Conservation (phyloP, 768 basidiomycete species). For the Lyophyllum atratum region DNA sequence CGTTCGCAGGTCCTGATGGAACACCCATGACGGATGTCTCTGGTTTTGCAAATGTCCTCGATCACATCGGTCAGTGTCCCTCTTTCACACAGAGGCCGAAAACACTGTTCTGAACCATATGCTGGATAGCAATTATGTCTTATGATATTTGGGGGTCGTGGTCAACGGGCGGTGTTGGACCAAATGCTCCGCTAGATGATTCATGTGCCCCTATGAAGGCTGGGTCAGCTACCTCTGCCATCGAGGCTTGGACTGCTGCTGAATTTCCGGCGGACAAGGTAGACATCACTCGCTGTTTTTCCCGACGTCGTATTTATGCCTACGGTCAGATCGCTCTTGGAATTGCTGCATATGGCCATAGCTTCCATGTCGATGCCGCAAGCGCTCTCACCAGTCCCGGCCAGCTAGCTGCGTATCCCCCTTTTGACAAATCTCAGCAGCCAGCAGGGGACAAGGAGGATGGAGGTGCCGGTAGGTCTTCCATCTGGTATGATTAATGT, state of each 20-base stretch:
- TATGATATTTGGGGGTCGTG: conserved; percentile 59
- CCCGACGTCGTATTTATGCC: background rate
- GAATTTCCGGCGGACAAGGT: conserved; percentile 62
- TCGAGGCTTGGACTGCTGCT: conserved; percentile 74
- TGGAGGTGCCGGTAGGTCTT: conserved; percentile 29
- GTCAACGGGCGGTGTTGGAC: conserved; percentile 59
- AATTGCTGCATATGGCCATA: conserved; percentile 79
- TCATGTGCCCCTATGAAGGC: conserved; percentile 60
- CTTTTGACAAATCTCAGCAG: conserved; percentile 45
- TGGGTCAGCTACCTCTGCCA: conserved; percentile 74
- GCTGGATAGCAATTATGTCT: conserved; percentile 55
- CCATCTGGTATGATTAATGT: background rate
- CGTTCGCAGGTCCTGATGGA: conserved; percentile 52
- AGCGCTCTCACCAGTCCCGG: conserved; percentile 35
- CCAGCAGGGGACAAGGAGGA: conserved; percentile 57
- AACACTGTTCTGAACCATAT: background rate
- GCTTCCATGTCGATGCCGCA: conserved; percentile 48
- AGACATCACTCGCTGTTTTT: background rate
- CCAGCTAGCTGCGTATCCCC: conserved; percentile 44
- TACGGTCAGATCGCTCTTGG: conserved; percentile 65
- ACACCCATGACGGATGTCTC: conserved; percentile 69
- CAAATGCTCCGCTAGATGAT: conserved; percentile 84
- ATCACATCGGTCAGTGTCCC: conserved; percentile 38
- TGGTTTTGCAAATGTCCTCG: conserved; percentile 66
- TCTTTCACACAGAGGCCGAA: background rate